Evolutionary conservation across 805 yeast genomes (phyloP).

Genomic region (Metschnikowia arizonensis): DNA sequence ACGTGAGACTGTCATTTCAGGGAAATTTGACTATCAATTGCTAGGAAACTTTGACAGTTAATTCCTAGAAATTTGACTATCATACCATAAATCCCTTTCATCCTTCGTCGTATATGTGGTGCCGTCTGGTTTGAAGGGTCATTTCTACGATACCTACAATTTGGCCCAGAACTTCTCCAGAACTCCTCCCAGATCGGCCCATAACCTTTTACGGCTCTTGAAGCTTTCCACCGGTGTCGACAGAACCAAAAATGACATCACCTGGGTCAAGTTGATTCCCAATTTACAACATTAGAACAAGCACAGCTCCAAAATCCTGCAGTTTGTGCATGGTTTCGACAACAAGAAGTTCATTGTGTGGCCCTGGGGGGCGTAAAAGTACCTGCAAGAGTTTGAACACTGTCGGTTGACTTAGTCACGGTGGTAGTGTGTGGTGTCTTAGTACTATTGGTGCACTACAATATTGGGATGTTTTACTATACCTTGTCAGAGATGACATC

Average conservation of each 20-base stretch:
- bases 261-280: conserved; percentile 69
- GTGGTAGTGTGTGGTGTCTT: too few relatives aligned
- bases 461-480: too few relatives aligned
- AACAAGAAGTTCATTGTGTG: conserved; percentile 59
- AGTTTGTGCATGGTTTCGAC: conserved; percentile 50
- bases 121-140: conserved; percentile 43
- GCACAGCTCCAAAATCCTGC: conserved; percentile 58
- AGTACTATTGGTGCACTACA: too few relatives aligned
- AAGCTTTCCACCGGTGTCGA: conserved; percentile 33
- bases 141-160: conserved; percentile 30
- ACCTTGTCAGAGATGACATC: too few relatives aligned
- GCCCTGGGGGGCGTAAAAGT: conserved; percentile 73
- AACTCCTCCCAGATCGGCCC: conserved; percentile 24
- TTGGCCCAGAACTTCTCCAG: conserved; percentile 23
- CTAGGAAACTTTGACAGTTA: too few relatives aligned
- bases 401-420: too few relatives aligned
- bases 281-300: conserved; percentile 65
- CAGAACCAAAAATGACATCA: conserved; percentile 20
- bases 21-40: too few relatives aligned
- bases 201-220: conserved; percentile 28
- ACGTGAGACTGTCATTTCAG: too few relatives aligned
- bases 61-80: too few relatives aligned
- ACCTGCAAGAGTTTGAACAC: too few relatives aligned
- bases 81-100: too few relatives aligned
- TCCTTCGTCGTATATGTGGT: conserved; percentile 36